These are phyloP conservation scores for Penicillium paneum DNA, from an alignment of 2,329 filamentous ascomycete genomes.

Conservation along the genomic window DNA sequence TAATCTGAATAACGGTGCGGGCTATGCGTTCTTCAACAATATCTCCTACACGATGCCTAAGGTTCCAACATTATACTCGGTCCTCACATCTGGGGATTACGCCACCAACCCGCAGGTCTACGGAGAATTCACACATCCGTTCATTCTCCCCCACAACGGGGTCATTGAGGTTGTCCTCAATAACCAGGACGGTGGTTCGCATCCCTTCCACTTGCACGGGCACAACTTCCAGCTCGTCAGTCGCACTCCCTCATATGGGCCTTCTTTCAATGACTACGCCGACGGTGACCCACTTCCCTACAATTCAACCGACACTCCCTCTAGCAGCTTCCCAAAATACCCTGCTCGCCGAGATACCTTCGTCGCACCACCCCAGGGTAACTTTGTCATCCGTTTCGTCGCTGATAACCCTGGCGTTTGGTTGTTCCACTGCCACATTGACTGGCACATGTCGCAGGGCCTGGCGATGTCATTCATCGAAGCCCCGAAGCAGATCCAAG, in stretches of 20 bases:
- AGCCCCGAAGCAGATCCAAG: constrained; percentile 61
- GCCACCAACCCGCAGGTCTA: constrained; percentile 61
- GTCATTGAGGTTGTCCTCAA: constrained; percentile 46
- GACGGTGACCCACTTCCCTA: constrained; percentile 34
- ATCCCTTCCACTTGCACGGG: constrained; percentile 54
- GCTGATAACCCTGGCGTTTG: constrained; percentile 55
- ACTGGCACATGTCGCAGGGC: constrained; percentile 71
- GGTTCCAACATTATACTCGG: constrained; percentile 28
- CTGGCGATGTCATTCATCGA: constrained; percentile 64
- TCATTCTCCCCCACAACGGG: constrained; percentile 38
- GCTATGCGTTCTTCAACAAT: constrained; percentile 40
- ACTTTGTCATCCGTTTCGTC: constrained; percentile 59
- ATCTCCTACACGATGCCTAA: constrained; percentile 27
- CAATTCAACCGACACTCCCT: constrained; percentile 23
- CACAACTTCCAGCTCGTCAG: constrained; percentile 66
- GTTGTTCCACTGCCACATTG: constrained; percentile 78
- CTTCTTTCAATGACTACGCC: constrained; percentile 52
- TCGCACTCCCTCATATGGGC: constrained; percentile 56
- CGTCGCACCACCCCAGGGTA: constrained; percentile 62
- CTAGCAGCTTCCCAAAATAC: constrained; percentile 46
- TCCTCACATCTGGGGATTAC: constrained; percentile 38
- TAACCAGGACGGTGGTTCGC: constrained; percentile 41
- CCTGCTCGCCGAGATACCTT: constrained; percentile 69
- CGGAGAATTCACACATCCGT: constrained; percentile 60
- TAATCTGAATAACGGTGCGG: constrained; percentile 64